Conservation (phyloP, 352 stramenopile species). For the Globisporangium nunn region DNA sequence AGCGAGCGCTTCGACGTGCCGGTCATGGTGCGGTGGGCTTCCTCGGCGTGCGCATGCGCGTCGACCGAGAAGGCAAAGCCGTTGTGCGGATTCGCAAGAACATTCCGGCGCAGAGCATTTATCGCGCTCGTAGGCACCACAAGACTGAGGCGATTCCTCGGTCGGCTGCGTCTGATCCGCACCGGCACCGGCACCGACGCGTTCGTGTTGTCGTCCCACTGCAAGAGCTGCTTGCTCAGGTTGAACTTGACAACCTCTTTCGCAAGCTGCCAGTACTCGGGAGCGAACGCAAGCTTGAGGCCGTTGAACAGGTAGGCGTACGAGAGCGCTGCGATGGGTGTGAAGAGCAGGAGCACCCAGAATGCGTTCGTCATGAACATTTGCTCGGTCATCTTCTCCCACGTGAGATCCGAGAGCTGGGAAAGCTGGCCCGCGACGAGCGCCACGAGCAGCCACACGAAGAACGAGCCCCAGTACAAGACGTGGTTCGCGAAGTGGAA, state of each 20-base stretch:
- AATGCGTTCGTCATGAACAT: conserved; percentile 45
- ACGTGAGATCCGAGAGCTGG: conserved; percentile 62
- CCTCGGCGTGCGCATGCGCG: conserved; percentile 36
- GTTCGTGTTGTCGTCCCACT: conserved; percentile 63
- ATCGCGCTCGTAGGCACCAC: conserved; percentile 30
- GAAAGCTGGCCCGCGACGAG: conserved; percentile 43
- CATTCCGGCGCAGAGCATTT: conserved; percentile 10
- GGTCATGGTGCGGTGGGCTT: conserved; percentile 46
- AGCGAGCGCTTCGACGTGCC: conserved; percentile 22
- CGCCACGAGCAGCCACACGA: conserved; percentile 53
- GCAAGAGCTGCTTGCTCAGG: conserved; percentile 39
- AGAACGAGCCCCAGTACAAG: conserved; percentile 52
- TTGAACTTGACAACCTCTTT: conserved; percentile 72
- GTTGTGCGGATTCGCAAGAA: conserved; percentile 28
- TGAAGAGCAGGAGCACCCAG: conserved; percentile 53
- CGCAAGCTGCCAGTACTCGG: conserved; percentile 74
- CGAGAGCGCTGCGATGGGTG: conserved; percentile 42
- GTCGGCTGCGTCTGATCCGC: conserved; percentile 6
- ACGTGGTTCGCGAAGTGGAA: conserved; percentile 66
- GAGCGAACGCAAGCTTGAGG: conserved; percentile 50
- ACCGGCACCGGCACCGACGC: conserved; percentile 41
- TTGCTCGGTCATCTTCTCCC: conserved; percentile 63
- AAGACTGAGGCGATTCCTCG: conserved; percentile 20
- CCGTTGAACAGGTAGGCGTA: conserved; percentile 46
- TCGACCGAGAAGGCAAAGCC: conserved; percentile 76